Base-by-base conservation (phyloP, 306 rosid genomes). In the Fagus sylvatica region DNA sequence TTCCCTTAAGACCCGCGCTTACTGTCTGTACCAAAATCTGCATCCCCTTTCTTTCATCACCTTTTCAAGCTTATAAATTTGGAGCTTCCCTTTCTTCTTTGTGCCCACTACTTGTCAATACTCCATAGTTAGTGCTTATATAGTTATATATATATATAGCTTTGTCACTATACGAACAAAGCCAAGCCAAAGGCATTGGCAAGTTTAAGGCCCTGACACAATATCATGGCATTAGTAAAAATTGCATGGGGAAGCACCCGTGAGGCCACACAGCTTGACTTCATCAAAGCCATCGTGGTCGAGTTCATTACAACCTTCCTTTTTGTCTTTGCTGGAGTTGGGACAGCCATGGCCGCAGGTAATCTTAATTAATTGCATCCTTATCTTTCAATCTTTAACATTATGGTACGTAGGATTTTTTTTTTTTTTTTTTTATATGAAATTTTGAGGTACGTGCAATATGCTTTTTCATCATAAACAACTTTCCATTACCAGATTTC, bases 291-390 rank as follows among this genome's bases (percentile, higher is more conserved):
- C 43, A 90, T 94, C 16, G 30, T 90, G 13, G 87, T 94, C 37
- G 98, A 94, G 78, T 94, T 94, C 79, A 80, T 92, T 51, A 78
- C 91, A 75, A 92, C 98, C 80, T 94, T 94, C 76, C 88, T 94
- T 71, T 94, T 94, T 41, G 93, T 92, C 85, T 94, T 94, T n/a
- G n/a, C n/a, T n/a, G n/a, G n/a, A n/a, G n/a, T n/a, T n/a, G n/a
- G n/a, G 73, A 73, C 97, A 17, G 88, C 94, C 84, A 94, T 94
- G 87, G 76, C 86, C 8, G 86, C 81, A 37, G 93, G 97, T 92
- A 84, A 30, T 75, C 9, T 40, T 40, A 40, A n/a, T n/a, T n/a
- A 7, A n/a, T 5, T 43, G 49, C 49, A 43, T 12, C 49, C 49
- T 43, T 43, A 9, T 43, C 49, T 9, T 43, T 11, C 49, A 43